Conservation (phyloP, 116 monocot species). For the Cymodocea nodosa region DNA sequence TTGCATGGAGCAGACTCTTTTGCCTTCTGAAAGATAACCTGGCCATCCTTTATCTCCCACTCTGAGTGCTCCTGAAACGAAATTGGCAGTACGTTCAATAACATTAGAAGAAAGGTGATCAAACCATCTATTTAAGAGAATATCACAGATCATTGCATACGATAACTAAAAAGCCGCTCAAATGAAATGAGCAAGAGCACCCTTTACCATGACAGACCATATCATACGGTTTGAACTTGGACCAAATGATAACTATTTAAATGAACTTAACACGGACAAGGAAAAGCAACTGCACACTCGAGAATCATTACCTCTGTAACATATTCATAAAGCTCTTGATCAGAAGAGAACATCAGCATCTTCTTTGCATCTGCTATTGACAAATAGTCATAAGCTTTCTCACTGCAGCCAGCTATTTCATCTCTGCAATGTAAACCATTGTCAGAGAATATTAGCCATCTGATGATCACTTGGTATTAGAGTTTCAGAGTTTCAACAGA, state of each 20-base stretch:
- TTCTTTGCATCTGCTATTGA: slow-evolving; percentile 62
- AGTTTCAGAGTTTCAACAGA: no score
- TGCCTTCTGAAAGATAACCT: slow-evolving; percentile 73
- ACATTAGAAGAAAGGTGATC: not conserved
- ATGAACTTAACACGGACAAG: no score
- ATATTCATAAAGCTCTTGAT: slow-evolving; percentile 64
- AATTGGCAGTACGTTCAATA: not conserved
- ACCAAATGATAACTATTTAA: no score
- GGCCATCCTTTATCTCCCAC: slow-evolving; percentile 72
- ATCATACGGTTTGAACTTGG: no score
- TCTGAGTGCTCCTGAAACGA: slow-evolving; percentile 64
- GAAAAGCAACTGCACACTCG: no score
- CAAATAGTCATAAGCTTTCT: slow-evolving; percentile 89
- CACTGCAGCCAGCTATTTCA: slow-evolving; percentile 90
- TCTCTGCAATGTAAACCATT: slow-evolving; percentile 32
- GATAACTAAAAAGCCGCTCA: not conserved
- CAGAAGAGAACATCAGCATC: slow-evolving; percentile 77
- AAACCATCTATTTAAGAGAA: not conserved
- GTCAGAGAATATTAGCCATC: not conserved
- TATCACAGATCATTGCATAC: not conserved
- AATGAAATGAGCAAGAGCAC: not conserved
- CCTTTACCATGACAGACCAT: no score
- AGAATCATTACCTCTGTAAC: slow-evolving; percentile 36
- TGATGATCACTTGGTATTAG: no score
- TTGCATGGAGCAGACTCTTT: slow-evolving; percentile 82